These are phyloP conservation scores for Tetradesmus obliquus DNA, from an alignment of 139 green algal species.

Conservation along the genomic window DNA sequence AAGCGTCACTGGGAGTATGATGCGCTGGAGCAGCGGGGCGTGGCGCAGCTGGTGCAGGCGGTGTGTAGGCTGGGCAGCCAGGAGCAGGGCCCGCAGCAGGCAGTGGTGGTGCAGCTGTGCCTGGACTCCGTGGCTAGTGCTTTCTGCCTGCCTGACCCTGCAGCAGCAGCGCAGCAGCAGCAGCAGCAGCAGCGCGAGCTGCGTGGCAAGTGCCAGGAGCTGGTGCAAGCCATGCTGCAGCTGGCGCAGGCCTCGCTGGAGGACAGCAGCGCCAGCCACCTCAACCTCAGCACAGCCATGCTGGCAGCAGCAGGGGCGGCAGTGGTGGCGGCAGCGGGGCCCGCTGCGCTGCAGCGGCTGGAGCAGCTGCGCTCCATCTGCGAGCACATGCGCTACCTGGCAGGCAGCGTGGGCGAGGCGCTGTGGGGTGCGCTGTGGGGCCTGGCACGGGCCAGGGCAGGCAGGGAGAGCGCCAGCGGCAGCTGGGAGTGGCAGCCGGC, in stretches of 20 bases:
- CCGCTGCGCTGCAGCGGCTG: neutral
- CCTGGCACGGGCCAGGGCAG: neutral
- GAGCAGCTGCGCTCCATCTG: constrained; percentile 1
- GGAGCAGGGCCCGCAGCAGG: neutral
- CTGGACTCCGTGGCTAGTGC: neutral
- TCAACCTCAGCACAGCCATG: neutral
- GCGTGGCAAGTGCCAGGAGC: neutral
- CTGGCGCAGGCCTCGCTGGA: neutral
- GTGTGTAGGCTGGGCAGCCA: neutral
- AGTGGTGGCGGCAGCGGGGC: neutral
- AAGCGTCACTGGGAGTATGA: neutral
- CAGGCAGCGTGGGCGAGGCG: neutral
- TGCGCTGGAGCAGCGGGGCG: neutral
- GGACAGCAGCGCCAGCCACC: neutral
- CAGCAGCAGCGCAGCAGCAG: neutral
- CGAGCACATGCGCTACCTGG: neutral
- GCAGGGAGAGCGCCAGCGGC: neutral
- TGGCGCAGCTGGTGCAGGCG: neutral
- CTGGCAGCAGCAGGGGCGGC: neutral
- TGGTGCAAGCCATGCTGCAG: neutral
- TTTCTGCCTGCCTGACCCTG: neutral
- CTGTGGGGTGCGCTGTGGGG: neutral
- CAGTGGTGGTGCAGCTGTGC: constrained; percentile 1
- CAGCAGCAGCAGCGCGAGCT: neutral
- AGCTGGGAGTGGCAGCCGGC: neutral